These are phyloP conservation scores for Boletus sp. DNA, from an alignment of 1,284 basidiomycete species.

Conservation along the genomic window DNA sequence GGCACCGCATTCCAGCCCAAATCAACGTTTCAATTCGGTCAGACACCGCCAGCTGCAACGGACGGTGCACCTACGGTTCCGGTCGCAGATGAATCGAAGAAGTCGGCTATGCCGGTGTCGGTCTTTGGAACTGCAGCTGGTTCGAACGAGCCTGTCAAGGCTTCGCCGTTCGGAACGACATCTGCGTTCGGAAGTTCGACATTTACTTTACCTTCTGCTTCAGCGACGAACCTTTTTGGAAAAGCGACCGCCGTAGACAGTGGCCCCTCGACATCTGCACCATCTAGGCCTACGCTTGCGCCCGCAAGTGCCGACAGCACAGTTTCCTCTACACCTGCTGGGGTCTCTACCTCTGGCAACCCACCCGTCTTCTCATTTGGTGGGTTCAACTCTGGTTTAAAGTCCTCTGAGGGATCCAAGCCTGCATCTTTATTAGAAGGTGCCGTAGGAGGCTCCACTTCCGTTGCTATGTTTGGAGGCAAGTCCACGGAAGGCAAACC, in stretches of 20 bases:
- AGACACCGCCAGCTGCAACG: slow-evolving; percentile 12
- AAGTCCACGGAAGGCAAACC: slow-evolving; percentile 16
- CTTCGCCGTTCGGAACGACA: slow-evolving; percentile 14
- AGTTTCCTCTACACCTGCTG: slow-evolving; percentile 13
- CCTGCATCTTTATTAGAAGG: slow-evolving; percentile 17
- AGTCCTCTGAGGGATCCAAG: slow-evolving; percentile 20
- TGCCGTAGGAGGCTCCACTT: not conserved
- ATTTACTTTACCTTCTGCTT: slow-evolving; percentile 4
- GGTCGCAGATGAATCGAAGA: slow-evolving; percentile 15
- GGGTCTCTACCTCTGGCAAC: slow-evolving; percentile 8
- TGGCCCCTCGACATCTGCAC: slow-evolving; percentile 1
- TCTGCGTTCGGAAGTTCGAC: slow-evolving; percentile 17
- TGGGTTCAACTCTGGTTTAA: slow-evolving; percentile 14
- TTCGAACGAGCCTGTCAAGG: slow-evolving; percentile 19
- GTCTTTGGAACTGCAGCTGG: slow-evolving; percentile 10
- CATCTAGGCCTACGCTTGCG: slow-evolving; percentile 10
- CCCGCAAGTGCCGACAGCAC: slow-evolving; percentile 5
- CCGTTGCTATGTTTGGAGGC: slow-evolving; percentile 7
- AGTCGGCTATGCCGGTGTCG: slow-evolving; percentile 14
- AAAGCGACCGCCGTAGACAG: slow-evolving; percentile 9
- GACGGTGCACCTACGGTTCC: slow-evolving; percentile 5
- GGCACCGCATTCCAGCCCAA: slow-evolving; percentile 20
- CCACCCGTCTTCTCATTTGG: slow-evolving; percentile 22
- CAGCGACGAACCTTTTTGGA: slow-evolving; percentile 10
- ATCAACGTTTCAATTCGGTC: slow-evolving; percentile 21